A percentile compares a stretch with the other conserved stretches of the same genome.
These are phyloP conservation scores for Umbelopsis vinacea DNA, from an alignment of 192 early-diverging fungal genomes.

Conservation along the genomic window DNA sequence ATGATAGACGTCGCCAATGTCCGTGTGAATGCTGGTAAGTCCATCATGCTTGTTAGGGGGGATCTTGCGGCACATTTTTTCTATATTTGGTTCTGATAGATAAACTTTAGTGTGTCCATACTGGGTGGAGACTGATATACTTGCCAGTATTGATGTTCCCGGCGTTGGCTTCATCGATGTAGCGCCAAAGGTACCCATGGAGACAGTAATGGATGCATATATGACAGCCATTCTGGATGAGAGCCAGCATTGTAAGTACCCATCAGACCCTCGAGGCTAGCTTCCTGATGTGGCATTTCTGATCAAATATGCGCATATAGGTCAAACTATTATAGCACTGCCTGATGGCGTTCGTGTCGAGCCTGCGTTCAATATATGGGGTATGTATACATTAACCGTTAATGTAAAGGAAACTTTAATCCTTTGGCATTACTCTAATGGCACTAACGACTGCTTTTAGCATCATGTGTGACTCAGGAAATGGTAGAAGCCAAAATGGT, in stretches of 20 bases:
- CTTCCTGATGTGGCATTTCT: not conserved
- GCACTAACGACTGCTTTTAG: not conserved
- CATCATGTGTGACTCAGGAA: not conserved
- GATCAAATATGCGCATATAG: not conserved
- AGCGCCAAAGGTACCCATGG: constrained; percentile 11
- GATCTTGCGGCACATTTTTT: not conserved
- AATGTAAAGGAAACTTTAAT: no score
- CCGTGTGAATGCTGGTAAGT: constrained; percentile 35
- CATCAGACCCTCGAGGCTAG: not conserved
- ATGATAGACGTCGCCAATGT: constrained; percentile 28
- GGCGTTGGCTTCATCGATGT: not conserved
- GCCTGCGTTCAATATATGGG: not conserved
- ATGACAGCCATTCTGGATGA: constrained; percentile 33
- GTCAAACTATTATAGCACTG: constrained; percentile 1
- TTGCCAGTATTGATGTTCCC: not conserved
- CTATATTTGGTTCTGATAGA: not conserved
- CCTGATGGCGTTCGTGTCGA: constrained; percentile 1
- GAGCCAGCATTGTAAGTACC: constrained; percentile 24
- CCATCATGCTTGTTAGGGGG: no score
- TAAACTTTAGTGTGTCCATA: constrained; percentile 32
- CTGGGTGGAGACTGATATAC: constrained; percentile 36
- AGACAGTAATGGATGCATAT: constrained; percentile 29
- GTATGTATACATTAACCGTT: not conserved
- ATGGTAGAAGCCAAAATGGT: not conserved
- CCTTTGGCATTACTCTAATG: not conserved